Conservation (phyloP, 2,329 filamentous ascomycete genomes). For the Akanthomyces muscarius region DNA sequence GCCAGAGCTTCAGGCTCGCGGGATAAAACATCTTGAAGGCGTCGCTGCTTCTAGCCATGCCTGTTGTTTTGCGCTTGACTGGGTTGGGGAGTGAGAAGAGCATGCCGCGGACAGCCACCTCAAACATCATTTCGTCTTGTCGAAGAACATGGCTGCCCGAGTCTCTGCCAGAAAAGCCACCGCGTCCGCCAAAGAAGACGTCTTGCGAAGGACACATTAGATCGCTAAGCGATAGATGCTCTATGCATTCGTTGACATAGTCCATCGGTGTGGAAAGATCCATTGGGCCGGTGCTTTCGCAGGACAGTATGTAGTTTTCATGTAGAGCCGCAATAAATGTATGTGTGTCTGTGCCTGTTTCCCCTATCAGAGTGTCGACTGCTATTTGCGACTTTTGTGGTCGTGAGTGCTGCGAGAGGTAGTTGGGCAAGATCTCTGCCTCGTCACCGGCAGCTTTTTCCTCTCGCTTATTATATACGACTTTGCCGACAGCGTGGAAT, state of each 20-base stretch:
- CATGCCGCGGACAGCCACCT: constrained; percentile 82
- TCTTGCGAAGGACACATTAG: constrained; percentile 72
- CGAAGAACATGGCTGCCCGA: constrained; percentile 69
- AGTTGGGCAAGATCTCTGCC: constrained; percentile 54
- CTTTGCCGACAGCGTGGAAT: constrained; percentile 93
- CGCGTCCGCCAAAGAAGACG: constrained; percentile 60
- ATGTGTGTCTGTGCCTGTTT: constrained; percentile 85
- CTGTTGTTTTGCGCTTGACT: constrained; percentile 64
- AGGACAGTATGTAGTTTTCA: constrained; percentile 90
- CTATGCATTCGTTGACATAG: constrained; percentile 78
- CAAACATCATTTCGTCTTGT: constrained; percentile 92
- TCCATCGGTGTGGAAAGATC: constrained; percentile 64
- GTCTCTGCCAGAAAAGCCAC: constrained; percentile 50
- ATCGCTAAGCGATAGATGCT: constrained; percentile 82
- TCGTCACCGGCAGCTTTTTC: constrained; percentile 36
- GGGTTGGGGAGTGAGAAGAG: constrained; percentile 81
- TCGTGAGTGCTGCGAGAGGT: constrained; percentile 54
- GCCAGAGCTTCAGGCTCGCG: constrained; percentile 77
- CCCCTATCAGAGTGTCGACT: constrained; percentile 78
- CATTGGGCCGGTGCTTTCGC: constrained; percentile 51
- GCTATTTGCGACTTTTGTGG: constrained; percentile 61
- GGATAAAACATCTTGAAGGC: constrained; percentile 92
- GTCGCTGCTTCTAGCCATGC: constrained; percentile 48
- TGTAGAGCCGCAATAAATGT: constrained; percentile 89
- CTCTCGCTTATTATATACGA: constrained; percentile 91